Conservation (phyloP, 2,329 filamentous ascomycete species). For the Incumbomyces lentus region DNA sequence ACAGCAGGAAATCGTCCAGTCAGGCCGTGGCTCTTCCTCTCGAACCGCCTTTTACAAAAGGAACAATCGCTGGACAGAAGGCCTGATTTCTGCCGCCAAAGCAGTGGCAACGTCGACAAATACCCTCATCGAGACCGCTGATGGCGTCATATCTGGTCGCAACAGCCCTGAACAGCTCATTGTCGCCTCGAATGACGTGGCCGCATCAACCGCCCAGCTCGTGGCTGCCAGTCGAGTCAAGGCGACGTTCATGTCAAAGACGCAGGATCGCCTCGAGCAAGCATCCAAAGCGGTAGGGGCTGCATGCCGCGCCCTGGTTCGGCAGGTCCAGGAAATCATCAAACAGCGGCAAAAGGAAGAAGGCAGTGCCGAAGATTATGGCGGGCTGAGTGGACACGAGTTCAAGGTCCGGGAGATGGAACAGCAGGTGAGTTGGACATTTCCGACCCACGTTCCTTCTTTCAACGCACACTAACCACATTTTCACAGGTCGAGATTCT, state of each 20-base stretch:
- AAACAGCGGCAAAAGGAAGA: slow-evolving; percentile 73
- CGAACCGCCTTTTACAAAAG: slow-evolving; percentile 98
- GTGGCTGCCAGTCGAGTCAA: slow-evolving; percentile 94
- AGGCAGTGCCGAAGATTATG: slow-evolving; percentile 72
- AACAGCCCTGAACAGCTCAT: slow-evolving; percentile 96
- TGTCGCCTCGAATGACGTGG: slow-evolving; percentile 93
- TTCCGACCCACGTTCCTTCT: too few species aligned
- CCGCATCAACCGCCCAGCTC: slow-evolving; percentile 89
- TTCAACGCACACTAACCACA: slow-evolving; percentile 14
- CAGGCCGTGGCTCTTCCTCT: slow-evolving; percentile 77
- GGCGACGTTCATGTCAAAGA: slow-evolving; percentile 96
- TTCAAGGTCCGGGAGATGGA: slow-evolving; percentile 99
- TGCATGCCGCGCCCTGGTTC: slow-evolving; percentile 76
- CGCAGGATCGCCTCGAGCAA: slow-evolving; percentile 79
- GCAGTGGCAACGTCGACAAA: slow-evolving; percentile 90
- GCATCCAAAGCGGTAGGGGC: slow-evolving; percentile 87
- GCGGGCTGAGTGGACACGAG: slow-evolving; percentile 79
- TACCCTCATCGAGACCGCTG: slow-evolving; percentile 92
- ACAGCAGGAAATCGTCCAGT: slow-evolving; percentile 92
- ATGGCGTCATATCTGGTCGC: slow-evolving; percentile 82
- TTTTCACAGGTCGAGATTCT: slow-evolving; percentile 76
- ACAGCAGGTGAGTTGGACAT: slow-evolving; percentile 80
- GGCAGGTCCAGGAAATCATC: slow-evolving; percentile 92
- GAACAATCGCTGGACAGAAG: slow-evolving; percentile 98
- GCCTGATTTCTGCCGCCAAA: slow-evolving; percentile 92